phyloP scores from a whole-genome alignment of 179 eudicot species.

The Pouteria campechiana region DNA sequence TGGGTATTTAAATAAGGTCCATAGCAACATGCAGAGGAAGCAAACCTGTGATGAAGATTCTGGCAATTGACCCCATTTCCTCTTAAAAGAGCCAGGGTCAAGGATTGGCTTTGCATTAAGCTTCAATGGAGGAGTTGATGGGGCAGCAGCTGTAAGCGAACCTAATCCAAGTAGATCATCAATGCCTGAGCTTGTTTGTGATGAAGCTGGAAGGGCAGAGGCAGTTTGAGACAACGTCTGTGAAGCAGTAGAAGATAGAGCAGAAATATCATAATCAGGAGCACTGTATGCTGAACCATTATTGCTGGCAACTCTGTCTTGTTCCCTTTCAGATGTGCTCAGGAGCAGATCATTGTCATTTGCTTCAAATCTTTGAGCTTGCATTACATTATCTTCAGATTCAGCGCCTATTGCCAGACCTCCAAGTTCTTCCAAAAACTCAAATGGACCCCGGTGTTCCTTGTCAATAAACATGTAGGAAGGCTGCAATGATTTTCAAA shows the following conservation, averaged over 20 bases:
- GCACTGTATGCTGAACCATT: constrained; percentile 65
- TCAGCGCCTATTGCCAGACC: constrained; percentile 55
- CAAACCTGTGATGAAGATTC: constrained; percentile 71
- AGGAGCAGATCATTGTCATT: constrained; percentile 86
- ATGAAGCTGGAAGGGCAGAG: constrained; percentile 14
- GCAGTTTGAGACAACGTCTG: constrained; percentile 27
- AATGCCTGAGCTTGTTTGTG: constrained; percentile 53
- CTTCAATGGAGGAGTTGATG: constrained; percentile 40
- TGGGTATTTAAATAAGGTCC: no score
- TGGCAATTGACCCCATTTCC: constrained; percentile 92
- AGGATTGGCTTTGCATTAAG: constrained; percentile 73
- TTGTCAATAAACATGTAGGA: constrained; percentile 96
- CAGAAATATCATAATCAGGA: constrained; percentile 49
- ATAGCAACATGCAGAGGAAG: not conserved
- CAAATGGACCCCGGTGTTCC: constrained; percentile 94
- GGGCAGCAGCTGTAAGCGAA: constrained; percentile 25
- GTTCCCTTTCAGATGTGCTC: constrained; percentile 77
- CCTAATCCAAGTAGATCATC: constrained; percentile 92
- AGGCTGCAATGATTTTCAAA: constrained; percentile 58
- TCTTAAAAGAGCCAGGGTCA: constrained; percentile 80
- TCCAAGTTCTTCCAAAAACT: constrained; percentile 75
- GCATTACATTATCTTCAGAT: constrained; percentile 28
- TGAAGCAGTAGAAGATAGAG: constrained; percentile 31
- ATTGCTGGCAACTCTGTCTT: constrained; percentile 25
- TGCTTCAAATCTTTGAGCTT: constrained; percentile 67